Conservation (phyloP, 768 basidiomycete genomes). For the Podaxis mareebaensis region DNA sequence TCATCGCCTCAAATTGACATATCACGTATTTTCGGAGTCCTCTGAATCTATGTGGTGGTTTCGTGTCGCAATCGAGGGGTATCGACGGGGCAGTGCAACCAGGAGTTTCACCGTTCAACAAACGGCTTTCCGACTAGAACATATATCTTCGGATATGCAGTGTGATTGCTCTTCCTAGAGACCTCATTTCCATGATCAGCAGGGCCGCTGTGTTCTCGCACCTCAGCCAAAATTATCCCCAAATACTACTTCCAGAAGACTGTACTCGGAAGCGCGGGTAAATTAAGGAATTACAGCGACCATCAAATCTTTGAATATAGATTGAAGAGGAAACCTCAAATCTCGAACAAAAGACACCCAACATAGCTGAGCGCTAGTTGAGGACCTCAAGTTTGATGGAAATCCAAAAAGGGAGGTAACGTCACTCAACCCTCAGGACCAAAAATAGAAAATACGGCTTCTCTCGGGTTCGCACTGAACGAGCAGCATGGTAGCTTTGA, state of each 20-base stretch:
- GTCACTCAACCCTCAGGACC: not conserved
- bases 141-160: not conserved
- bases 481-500: conserved; percentile 9
- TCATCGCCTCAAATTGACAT: conserved; percentile 10
- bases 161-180: not conserved
- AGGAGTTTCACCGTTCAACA: not conserved
- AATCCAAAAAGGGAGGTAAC: not conserved
- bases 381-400: not conserved
- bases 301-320: too few relatives aligned
- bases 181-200: not conserved
- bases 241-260: not conserved
- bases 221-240: not conserved
- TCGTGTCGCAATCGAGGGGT: not conserved
- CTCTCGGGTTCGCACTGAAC: not conserved
- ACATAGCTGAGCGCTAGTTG: not conserved
- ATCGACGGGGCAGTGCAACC: not conserved
- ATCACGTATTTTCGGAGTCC: not conserved
- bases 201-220: not conserved
- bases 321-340: not conserved
- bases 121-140: not conserved
- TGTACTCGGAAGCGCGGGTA: too few relatives aligned
- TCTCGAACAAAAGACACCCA: not conserved
- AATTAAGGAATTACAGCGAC: too few relatives aligned
- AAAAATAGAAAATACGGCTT: conserved; percentile 8
- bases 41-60: not conserved